A percentile compares a stretch with the other conserved stretches of the same genome.
Evolutionary conservation across 2,329 filamentous ascomycete species (phyloP).

Genomic region (Verticillium isaacii): DNA sequence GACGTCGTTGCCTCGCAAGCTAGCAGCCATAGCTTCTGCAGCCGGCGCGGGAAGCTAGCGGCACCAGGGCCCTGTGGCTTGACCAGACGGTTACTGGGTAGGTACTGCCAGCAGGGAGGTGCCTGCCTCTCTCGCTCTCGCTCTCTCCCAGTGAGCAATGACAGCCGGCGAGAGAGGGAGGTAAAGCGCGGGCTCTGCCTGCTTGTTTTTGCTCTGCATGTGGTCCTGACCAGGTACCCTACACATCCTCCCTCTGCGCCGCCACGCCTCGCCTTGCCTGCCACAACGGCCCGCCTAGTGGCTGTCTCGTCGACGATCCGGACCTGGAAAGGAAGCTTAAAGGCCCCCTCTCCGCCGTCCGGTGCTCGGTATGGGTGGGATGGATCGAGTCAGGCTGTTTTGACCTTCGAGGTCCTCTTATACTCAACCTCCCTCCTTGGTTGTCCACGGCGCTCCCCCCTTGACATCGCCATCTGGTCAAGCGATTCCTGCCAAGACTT

Average conservation of each 20-base stretch:
- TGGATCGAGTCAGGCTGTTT: not conserved
- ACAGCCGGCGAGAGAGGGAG: not conserved
- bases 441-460: not conserved
- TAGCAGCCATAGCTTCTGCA: not conserved
- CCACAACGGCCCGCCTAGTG: not conserved
- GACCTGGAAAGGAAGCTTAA: not conserved
- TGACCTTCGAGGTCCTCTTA: not conserved
- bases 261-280: not conserved
- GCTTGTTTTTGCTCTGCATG: not conserved
- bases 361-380: not conserved
- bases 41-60: not conserved
- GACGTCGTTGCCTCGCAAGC: not conserved
- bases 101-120: not conserved
- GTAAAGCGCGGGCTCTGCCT: not conserved
- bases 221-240: not conserved
- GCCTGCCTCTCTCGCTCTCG: not conserved
- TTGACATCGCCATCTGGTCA: not conserved
- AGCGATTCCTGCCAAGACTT: not conserved
- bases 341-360: not conserved
- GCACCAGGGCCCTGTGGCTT: not conserved
- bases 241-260: too few species aligned
- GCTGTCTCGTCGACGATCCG: not conserved
- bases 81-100: not conserved
- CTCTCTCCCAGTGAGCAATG: too few species aligned
- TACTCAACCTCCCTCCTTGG: not conserved